Evolutionary conservation across 352 stramenopile species (phyloP).

Genomic region (Pythium coloratum): DNA sequence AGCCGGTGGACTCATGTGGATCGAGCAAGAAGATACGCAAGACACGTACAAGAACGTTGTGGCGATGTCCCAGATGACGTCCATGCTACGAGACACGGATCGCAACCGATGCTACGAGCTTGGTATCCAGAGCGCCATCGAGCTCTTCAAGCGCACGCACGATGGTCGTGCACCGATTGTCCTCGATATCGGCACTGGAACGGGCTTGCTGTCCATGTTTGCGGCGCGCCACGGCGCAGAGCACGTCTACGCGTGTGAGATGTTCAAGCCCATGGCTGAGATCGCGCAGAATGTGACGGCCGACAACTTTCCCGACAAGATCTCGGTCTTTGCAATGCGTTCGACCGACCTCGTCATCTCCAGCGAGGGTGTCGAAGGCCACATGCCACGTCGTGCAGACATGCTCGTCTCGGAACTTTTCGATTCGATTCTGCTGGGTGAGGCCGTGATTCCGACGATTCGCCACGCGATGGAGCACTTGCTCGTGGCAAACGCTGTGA

Average conservation of each 20-base stretch:
- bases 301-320: conserved; percentile 66
- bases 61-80: conserved; percentile 88
- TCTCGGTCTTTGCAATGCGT: conserved; percentile 74
- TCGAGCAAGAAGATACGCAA: conserved; percentile 60
- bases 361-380: conserved; percentile 14
- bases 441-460: conserved; percentile 86
- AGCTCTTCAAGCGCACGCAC: conserved; percentile 40
- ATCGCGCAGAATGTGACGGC: conserved; percentile 73
- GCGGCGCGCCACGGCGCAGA: conserved; percentile 80
- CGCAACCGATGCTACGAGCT: conserved; percentile 80
- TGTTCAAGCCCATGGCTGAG: conserved; percentile 84
- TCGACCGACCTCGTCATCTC: conserved; percentile 72
- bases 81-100: conserved; percentile 80
- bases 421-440: conserved; percentile 89
- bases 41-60: conserved; percentile 80
- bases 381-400: conserved; percentile 74
- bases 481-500: conserved; percentile 47
- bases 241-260: conserved; percentile 92
- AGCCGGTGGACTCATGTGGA: conserved; percentile 77
- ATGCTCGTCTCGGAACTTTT: conserved; percentile 94
- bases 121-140: conserved; percentile 65
- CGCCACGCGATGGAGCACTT: conserved; percentile 73
- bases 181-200: conserved; percentile 83
- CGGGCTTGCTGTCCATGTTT: conserved; percentile 87
- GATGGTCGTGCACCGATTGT: conserved; percentile 55